phyloP scores from a whole-genome alignment of 2,329 filamentous ascomycete genomes.

The Fusarium annulatum region DNA sequence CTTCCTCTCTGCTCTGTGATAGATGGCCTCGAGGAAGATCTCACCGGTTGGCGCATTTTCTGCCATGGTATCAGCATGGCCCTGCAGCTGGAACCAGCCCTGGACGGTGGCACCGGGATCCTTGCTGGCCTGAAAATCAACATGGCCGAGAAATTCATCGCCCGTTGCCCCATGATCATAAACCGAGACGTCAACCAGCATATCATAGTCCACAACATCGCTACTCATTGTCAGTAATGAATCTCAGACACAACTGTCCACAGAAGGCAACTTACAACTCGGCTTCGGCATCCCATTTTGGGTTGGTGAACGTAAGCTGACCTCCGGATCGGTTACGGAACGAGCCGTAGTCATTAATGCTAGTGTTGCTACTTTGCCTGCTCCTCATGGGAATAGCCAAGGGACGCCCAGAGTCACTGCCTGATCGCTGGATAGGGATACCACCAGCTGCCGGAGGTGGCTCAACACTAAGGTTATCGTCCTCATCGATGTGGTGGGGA shows the following conservation, averaged over 20 bases:
- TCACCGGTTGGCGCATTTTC: slow-evolving; percentile 87
- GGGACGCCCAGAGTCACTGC: slow-evolving; percentile 82
- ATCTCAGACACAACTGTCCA: background rate
- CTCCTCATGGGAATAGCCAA: slow-evolving; percentile 98
- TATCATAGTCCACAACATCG: slow-evolving; percentile 92
- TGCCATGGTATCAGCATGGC: slow-evolving; percentile 75
- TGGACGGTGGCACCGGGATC: slow-evolving; percentile 78
- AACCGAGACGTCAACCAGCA: slow-evolving; percentile 90
- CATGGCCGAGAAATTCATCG: slow-evolving; percentile 92
- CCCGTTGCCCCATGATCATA: slow-evolving; percentile 85
- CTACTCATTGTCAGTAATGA: slow-evolving; percentile 58
- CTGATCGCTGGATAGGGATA: slow-evolving; percentile 73
- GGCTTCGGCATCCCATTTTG: slow-evolving; percentile 95
- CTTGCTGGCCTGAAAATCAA: slow-evolving; percentile 77
- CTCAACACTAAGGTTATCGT: slow-evolving; percentile 60
- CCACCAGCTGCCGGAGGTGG: slow-evolving; percentile 61
- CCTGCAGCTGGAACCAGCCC: slow-evolving; percentile 86
- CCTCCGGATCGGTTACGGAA: slow-evolving; percentile 69
- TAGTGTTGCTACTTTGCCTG: slow-evolving; percentile 95
- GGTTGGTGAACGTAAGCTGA: slow-evolving; percentile 75
- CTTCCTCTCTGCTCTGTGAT: slow-evolving; percentile 88
- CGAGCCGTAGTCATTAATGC: slow-evolving; percentile 73
- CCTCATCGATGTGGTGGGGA: slow-evolving; percentile 73
- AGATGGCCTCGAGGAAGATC: slow-evolving; percentile 86
- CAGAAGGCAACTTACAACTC: slow-evolving; percentile 77